phyloP scores from a whole-genome alignment of 257 asterid species.

The Vinca minor region DNA sequence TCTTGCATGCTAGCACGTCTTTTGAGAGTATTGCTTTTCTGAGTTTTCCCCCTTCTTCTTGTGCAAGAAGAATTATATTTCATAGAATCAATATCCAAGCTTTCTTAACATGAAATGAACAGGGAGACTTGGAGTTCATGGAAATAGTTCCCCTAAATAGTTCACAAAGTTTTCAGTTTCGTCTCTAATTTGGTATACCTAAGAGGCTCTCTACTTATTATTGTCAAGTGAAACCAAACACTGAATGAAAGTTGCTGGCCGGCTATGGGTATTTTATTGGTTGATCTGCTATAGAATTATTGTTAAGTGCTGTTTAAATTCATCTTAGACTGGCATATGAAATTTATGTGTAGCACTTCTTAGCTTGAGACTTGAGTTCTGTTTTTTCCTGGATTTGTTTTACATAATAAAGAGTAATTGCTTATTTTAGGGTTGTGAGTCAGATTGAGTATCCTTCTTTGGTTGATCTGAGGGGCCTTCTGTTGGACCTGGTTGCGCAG shows the following conservation, averaged over 20 bases:
- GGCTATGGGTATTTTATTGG: not conserved
- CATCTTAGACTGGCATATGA: constrained; percentile 3
- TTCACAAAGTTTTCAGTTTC: not conserved
- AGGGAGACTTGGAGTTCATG: not conserved
- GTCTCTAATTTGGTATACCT: not conserved
- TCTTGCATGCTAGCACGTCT: not conserved
- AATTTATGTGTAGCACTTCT: not conserved
- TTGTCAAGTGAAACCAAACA: not conserved
- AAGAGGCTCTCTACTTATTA: not conserved
- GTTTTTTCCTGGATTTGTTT: not conserved
- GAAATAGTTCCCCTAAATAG: not conserved
- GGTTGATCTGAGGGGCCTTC: constrained; percentile 98
- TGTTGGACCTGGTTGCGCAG: constrained; percentile 95
- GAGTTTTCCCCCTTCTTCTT: not conserved
- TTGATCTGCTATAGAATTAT: not conserved
- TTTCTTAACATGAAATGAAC: not conserved
- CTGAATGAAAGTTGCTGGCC: not conserved
- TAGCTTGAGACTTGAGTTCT: too few species aligned
- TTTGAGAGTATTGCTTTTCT: not conserved
- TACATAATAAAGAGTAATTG: constrained; percentile 9
- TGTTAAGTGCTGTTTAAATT: not conserved
- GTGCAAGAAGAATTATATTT: not conserved
- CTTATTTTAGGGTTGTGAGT: constrained; percentile 81
- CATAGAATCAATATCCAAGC: not conserved
- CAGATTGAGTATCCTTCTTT: constrained; percentile 96